These are phyloP conservation scores for Chaetomium sp. DNA, from an alignment of 2,329 filamentous ascomycete genomes.

Conservation along the genomic window DNA sequence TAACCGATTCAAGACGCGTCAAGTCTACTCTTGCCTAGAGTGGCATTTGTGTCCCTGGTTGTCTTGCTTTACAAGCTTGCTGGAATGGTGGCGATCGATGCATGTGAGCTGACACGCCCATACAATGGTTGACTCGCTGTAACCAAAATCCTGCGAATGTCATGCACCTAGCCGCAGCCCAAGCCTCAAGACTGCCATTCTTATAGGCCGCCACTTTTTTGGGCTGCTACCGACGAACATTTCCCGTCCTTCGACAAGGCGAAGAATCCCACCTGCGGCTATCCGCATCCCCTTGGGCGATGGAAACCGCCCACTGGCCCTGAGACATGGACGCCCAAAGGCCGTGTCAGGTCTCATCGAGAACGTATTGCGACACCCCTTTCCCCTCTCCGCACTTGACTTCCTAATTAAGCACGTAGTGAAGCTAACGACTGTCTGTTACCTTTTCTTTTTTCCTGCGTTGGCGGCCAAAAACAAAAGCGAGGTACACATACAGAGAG, in stretches of 20 bases:
- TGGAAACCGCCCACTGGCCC: not conserved
- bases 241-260: conserved; percentile 22
- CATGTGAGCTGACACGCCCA: not conserved
- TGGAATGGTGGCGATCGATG: not conserved
- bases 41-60: conserved; percentile 5
- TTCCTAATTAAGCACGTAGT: conserved; percentile 12
- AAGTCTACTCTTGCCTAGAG: not conserved
- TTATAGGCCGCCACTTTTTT: conserved; percentile 24
- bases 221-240: conserved; percentile 23
- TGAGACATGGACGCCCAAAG: conserved; percentile 13
- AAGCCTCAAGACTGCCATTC: not conserved
- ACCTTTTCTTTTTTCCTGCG: not conserved
- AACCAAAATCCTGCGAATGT: conserved; percentile 21
- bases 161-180: conserved; percentile 23
- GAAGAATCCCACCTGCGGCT: conserved; percentile 19
- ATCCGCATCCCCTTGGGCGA: conserved; percentile 13
- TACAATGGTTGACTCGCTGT: conserved; percentile 8
- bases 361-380: not conserved
- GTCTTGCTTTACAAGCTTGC: conserved; percentile 1
- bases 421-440: conserved; percentile 6
- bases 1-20: not conserved
- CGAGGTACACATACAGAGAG: conserved; percentile 17
- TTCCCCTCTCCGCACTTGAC: not conserved
- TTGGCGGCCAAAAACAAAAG: not conserved
- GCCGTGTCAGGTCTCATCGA: conserved; percentile 20